phyloP scores from a whole-genome alignment of 202 grass and related monocot genomes.

The Setaria viridis region DNA sequence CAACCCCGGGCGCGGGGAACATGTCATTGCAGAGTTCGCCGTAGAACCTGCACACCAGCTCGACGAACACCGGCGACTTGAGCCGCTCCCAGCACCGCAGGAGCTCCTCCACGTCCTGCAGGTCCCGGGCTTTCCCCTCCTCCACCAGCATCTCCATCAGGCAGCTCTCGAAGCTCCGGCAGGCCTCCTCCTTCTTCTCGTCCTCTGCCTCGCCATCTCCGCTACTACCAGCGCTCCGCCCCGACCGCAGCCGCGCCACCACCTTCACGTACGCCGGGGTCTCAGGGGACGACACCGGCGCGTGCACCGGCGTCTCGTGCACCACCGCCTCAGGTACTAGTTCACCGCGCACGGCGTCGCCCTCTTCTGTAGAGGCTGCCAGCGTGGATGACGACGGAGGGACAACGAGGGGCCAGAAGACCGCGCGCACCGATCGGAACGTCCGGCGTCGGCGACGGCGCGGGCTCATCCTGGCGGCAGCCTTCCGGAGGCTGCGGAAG shows the following conservation, averaged over 20 bases:
- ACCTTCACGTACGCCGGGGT: constrained; percentile 72
- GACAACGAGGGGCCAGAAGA: constrained; percentile 70
- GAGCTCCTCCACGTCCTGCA: constrained; percentile 85
- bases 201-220: constrained; percentile 28
- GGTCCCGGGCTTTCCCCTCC: constrained; percentile 67
- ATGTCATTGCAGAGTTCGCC: constrained; percentile 77
- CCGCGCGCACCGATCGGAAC: constrained; percentile 47
- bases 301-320: not conserved
- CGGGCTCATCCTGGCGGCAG: constrained; percentile 56
- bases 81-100: constrained; percentile 75
- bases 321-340: not conserved
- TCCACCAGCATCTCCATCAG: constrained; percentile 76
- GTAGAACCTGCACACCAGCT: constrained; percentile 80
- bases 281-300: constrained; percentile 66
- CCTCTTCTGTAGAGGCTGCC: not conserved
- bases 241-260: constrained; percentile 52
- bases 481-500: constrained; percentile 60
- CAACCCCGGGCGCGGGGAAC: constrained; percentile 32
- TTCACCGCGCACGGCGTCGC: not conserved
- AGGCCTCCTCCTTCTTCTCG: constrained; percentile 51
- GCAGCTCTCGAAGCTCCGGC: constrained; percentile 70
- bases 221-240: not conserved
- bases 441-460: constrained; percentile 14
- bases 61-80: constrained; percentile 79
- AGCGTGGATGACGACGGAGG: not conserved